Evolutionary conservation across 768 basidiomycete genomes (phyloP), one percentile per base, ranked within the genome.

Genomic region (Panus rudis): DNA sequence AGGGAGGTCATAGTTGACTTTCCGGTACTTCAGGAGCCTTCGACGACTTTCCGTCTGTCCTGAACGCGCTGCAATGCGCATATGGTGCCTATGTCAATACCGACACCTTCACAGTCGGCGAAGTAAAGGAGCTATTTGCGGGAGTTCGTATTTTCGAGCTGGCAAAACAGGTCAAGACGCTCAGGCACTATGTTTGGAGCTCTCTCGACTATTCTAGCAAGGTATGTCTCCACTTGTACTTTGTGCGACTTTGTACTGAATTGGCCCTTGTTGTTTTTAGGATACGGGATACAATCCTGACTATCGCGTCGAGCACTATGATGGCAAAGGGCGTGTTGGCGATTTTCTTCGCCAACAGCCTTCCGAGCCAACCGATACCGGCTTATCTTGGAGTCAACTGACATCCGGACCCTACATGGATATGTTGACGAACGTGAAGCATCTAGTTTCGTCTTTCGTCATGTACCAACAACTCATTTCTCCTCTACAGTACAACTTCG

Each of bases 21-120:
- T 19, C 25, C 25, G 6, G 7, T 39, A 19, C n/a, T n/a, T n/a
- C 34, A 65, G 64, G 64, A 20, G 45, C 63, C 10, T 64, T 65
- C 47, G 51, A 53, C 37, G 54, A 65, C 43, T 37, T 64, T 13
- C 21, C 31, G 2, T 33, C 55, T 16, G 60, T 67, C 16, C 44
- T 50, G 10, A 47, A 48, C 19, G 61, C 62, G 3, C 52, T 63
- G 23, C 52, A 68, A 35, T 65, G 60, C 6, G 61, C 56, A 27
- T 54, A 49, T 46, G 67, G 67, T 12, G 63, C 61, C 11, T 69
- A 57, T 49, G 59, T 68, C 24, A 68, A 65, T 68, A n/a, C n/a
- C n/a, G n/a, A n/a, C n/a, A n/a, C n/a, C n/a, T n/a, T 67, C 47
- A 68, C 61, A 4, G 64, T 68, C 12, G 67, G 66, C 7, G 63